These are phyloP conservation scores for Flaveria ramosissima DNA, from an alignment of 129 eudicot species.

Conservation along the genomic window DNA sequence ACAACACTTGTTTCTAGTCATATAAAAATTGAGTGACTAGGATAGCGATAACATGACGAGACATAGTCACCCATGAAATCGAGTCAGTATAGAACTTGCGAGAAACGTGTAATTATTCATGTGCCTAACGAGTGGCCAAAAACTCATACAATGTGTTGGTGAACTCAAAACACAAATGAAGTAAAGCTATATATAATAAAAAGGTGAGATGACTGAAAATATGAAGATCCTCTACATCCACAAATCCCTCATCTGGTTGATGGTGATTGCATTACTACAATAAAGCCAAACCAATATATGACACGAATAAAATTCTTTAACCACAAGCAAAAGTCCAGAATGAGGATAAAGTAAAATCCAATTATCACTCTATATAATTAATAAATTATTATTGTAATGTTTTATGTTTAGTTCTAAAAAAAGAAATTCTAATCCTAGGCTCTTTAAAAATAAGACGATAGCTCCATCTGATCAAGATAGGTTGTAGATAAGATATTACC, in stretches of 20 bases:
- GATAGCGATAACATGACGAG: background rate
- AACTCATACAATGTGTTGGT: background rate
- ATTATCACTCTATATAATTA: background rate
- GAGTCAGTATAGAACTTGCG: background rate
- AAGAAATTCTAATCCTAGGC: background rate
- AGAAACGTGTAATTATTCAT: background rate
- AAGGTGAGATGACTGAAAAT: background rate
- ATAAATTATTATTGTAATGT: background rate
- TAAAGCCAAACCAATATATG: background rate
- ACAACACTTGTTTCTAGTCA: background rate
- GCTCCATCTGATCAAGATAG: too few species aligned
- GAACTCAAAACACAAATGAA: background rate
- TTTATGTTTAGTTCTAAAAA: background rate
- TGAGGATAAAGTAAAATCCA: background rate
- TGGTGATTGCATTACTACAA: background rate
- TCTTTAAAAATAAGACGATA: background rate
- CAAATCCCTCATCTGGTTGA: constrained; percentile 1
- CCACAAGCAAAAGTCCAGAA: background rate
- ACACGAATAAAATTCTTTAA: background rate
- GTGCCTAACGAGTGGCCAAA: background rate
- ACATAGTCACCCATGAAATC: background rate
- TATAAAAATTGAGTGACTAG: background rate
- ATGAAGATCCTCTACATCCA: background rate
- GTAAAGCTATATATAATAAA: background rate
- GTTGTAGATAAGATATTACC: too few species aligned